Percentiles rank a stretch among this genome's conserved stretches.
Evolutionary conservation across 176 grass and related monocot genomes (phyloP).

Genomic region (Alloteropsis semialata): DNA sequence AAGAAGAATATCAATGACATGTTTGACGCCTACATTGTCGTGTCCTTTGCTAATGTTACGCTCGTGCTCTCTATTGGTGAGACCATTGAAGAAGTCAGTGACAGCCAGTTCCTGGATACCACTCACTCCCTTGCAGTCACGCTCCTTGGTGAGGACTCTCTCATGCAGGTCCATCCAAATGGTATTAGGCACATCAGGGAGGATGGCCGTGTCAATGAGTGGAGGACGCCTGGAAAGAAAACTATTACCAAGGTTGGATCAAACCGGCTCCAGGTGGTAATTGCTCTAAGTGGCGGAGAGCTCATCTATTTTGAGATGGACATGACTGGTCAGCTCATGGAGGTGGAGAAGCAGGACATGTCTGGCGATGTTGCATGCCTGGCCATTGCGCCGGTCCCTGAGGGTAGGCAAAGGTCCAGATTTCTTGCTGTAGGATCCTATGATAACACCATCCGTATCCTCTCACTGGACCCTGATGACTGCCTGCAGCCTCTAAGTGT

Average conservation of each 20-base stretch:
- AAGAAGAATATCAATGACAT: slow-evolving; percentile 95
- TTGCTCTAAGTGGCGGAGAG: slow-evolving; percentile 94
- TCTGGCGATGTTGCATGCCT: slow-evolving; percentile 95
- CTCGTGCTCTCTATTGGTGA: slow-evolving; percentile 97
- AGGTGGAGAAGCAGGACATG: slow-evolving; percentile 98
- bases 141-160: slow-evolving; percentile 89
- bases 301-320: slow-evolving; percentile 99
- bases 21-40: slow-evolving; percentile 97
- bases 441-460: slow-evolving; percentile 91
- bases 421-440: slow-evolving; percentile 96
- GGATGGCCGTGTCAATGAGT: slow-evolving; percentile 97
- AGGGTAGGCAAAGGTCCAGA: slow-evolving; percentile 85
- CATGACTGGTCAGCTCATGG: slow-evolving; percentile 95
- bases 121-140: slow-evolving; percentile 90
- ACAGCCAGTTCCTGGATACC: slow-evolving; percentile 92
- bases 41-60: slow-evolving; percentile 91
- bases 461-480: slow-evolving; percentile 91
- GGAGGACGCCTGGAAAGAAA: slow-evolving; percentile 97
- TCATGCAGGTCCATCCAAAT: slow-evolving; percentile 96
- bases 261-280: slow-evolving; percentile 91
- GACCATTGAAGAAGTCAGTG: slow-evolving; percentile 95
- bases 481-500: slow-evolving; percentile 87
- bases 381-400: slow-evolving; percentile 86
- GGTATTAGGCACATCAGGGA: slow-evolving; percentile 97
- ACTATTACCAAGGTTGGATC: slow-evolving; percentile 94